Evolutionary conservation across 495 filamentous ascomycete species (phyloP).

Genomic region (Pyrenula aspistea): DNA sequence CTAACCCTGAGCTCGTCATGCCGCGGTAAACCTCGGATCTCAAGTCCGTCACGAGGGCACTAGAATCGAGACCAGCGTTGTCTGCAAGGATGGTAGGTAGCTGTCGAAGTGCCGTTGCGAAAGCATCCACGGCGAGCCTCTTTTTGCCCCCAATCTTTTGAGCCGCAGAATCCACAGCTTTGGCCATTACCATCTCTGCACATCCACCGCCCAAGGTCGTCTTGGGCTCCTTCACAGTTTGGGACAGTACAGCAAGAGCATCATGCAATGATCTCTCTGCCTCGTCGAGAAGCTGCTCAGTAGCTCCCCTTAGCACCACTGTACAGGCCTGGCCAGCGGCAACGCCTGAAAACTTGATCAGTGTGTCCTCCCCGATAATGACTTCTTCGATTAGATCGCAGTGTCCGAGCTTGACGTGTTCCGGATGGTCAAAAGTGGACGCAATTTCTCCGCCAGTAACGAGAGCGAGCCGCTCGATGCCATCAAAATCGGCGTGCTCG

Average conservation of each 20-base stretch:
- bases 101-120: constrained; percentile 79
- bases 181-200: constrained; percentile 98
- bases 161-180: constrained; percentile 88
- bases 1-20: constrained; percentile 80
- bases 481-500: constrained; percentile 97
- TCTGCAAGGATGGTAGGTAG: constrained; percentile 94
- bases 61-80: constrained; percentile 91
- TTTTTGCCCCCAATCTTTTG: constrained; percentile 95
- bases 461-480: constrained; percentile 85
- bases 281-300: constrained; percentile 92
- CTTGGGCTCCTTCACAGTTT: constrained; percentile 88
- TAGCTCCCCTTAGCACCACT: constrained; percentile 90
- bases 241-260: constrained; percentile 90
- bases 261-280: constrained; percentile 93
- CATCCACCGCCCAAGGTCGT: constrained; percentile 93
- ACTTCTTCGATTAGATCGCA: constrained; percentile 97
- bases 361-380: constrained; percentile 91
- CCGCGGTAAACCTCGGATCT: constrained; percentile 90
- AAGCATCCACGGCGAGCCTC: constrained; percentile 82
- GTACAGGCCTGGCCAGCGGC: constrained; percentile 92
- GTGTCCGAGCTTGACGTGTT: constrained; percentile 87
- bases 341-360: constrained; percentile 95
- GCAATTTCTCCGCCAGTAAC: constrained; percentile 96
- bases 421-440: constrained; percentile 95
- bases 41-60: constrained; percentile 82